Base-by-base conservation (phyloP, 768 basidiomycete genomes). In the Russula abietina region DNA sequence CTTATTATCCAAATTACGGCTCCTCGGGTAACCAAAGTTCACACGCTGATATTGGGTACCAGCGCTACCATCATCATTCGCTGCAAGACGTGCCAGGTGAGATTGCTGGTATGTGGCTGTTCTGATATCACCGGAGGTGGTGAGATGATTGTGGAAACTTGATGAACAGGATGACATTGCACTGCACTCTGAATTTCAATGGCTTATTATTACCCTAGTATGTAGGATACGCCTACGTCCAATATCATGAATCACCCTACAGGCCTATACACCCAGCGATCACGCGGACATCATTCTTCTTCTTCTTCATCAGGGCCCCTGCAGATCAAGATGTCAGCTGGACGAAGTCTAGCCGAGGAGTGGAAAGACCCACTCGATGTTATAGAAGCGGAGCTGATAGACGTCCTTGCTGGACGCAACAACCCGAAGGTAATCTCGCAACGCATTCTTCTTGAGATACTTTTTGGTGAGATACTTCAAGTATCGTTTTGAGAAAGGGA, bases 401-500 rank as follows among this genome's bases (percentile, higher is more conserved):
- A 82, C 84, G 74, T 97, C 92, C 80, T 98, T 97, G 58, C 86
- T 82, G 33, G 93, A 87, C 46, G 97, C 93, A 69, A 98, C 93
- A 68, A 99, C 96, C 60, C 93, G 94, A 74, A 98, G 93, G 91
- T 93, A 98, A 79, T 98, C 95, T 68, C 94, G 88, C 70, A 97
- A 83, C 50, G 81, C 78, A 79, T 95, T 94, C 85, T 97, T 97
- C 85, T 98, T 98, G 78, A 98, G 83, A 83, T 93, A 95, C 81
- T 96, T 96, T 84, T 98, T 98, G 66, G 96, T 98, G 65, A 98
- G 82, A 79, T 98, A 99, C 78, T 98, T 98, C 74, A 98, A 86
- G 77, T 97, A 98, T 61, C 92, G 84, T 80, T 98, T 98, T 55
- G 96, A 98, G 78, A 98, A 89, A 60, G 92, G 86, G 73, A 96